Conservation (phyloP, 169 alveolate species). For the Toxoplasma gondii region DNA sequence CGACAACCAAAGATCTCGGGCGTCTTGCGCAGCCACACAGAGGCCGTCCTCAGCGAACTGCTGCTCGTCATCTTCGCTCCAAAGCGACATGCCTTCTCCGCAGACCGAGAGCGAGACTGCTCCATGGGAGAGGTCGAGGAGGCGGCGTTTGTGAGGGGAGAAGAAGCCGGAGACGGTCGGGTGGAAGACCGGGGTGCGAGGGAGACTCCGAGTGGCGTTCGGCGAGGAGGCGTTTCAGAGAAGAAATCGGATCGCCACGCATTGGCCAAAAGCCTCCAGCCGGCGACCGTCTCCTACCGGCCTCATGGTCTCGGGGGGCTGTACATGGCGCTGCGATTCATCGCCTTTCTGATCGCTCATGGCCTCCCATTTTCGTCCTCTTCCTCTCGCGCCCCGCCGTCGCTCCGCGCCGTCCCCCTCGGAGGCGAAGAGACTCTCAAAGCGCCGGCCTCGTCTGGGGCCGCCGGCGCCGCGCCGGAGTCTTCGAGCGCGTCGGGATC, state of each 20-base stretch:
- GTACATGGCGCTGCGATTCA: background rate
- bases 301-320: background rate
- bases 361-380: slow-evolving; percentile 14
- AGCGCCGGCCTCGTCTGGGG: background rate
- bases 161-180: background rate
- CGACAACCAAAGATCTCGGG: slow-evolving; percentile 13
- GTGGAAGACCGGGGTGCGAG: background rate
- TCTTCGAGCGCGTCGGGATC: background rate
- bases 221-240: background rate
- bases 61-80: slow-evolving; percentile 14
- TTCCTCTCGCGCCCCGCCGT: slow-evolving; percentile 11
- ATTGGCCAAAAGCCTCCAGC: background rate
- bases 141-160: no score
- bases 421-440: background rate
- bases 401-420: background rate
- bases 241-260: background rate
- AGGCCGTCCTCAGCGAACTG: slow-evolving; percentile 3
- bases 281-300: background rate
- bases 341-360: slow-evolving; percentile 1
- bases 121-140: background rate
- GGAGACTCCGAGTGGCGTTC: background rate
- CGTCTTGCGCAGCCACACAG: slow-evolving; percentile 47
- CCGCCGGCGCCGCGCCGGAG: background rate
- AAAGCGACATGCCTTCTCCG: background rate
- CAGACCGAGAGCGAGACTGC: background rate